A percentile compares a stretch with the other conserved stretches of the same genome.
Conservation (phyloP, 78 protist genomes). For the Polysphondylium violaceum region DNA sequence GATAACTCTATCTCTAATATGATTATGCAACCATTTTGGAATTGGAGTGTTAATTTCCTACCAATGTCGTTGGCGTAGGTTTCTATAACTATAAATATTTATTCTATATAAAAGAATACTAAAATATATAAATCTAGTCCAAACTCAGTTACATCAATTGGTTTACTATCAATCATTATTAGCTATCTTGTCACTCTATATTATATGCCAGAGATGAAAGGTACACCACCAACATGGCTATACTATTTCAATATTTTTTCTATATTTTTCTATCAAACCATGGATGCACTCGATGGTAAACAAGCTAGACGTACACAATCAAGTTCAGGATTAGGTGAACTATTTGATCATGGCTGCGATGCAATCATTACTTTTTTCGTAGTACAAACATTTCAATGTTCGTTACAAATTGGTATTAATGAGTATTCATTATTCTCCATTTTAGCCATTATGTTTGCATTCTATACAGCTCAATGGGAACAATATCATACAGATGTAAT, state of each 20-base stretch:
- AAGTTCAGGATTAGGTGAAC: constrained; percentile 76
- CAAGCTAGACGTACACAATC: constrained; percentile 80
- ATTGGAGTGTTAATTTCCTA: constrained; percentile 28
- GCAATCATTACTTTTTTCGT: constrained; percentile 67
- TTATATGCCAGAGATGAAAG: constrained; percentile 46
- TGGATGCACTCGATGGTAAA: constrained; percentile 84
- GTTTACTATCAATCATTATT: constrained; percentile 53
- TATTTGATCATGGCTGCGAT: constrained; percentile 87
- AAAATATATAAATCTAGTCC: constrained; percentile 18
- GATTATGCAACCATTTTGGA: constrained; percentile 74
- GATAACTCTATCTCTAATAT: constrained; percentile 56
- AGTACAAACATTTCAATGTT: constrained; percentile 21
- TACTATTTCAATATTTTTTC: constrained; percentile 36
- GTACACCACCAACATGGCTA: constrained; percentile 60
- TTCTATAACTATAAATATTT: too few relatives aligned
- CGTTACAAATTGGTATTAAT: constrained; percentile 42
- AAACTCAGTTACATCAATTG: constrained; percentile 57
- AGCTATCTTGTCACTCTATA: constrained; percentile 54
- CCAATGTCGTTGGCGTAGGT: constrained; percentile 81
- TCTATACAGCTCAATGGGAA: constrained; percentile 80
- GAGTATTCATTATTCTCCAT: constrained; percentile 7
- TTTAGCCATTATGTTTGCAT: constrained; percentile 52
- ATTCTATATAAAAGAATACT: not conserved
- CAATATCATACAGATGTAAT: constrained; percentile 77
- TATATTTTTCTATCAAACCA: constrained; percentile 76